Percentiles rank a stretch among this genome's conserved stretches.
phyloP scores from a whole-genome alignment of 164 flowering plant species.

The Warburgia ugandensis region DNA sequence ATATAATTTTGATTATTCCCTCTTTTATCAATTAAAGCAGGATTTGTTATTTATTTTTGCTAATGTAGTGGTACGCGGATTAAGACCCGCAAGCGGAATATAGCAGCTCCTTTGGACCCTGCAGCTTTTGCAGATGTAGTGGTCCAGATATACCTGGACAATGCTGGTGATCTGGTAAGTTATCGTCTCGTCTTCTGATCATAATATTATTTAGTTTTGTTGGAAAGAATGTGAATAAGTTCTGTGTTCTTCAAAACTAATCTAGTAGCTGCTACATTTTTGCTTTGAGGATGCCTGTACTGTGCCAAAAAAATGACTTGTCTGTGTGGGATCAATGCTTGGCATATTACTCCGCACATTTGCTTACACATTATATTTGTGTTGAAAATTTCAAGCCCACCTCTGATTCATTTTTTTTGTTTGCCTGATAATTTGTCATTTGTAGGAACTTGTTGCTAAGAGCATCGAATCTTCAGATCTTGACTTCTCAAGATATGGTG shows the following conservation, averaged over 20 bases:
- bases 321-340: too few relatives aligned
- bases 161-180: constrained; percentile 98
- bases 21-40: too few relatives aligned
- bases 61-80: constrained; percentile 95
- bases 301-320: too few relatives aligned
- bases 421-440: background rate
- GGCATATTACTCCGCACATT: too few relatives aligned
- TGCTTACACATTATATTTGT: too few relatives aligned
- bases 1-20: background rate
- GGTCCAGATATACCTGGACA: constrained; percentile 99
- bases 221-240: too few relatives aligned
- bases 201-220: too few relatives aligned
- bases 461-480: constrained; percentile 84
- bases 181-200: too few relatives aligned
- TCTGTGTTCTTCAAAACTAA: too few relatives aligned
- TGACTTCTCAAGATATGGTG: constrained; percentile 95
- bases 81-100: constrained; percentile 99
- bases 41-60: background rate
- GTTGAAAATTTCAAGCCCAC: too few relatives aligned
- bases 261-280: too few relatives aligned
- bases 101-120: constrained; percentile 99
- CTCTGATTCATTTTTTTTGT: background rate
- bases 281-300: too few relatives aligned
- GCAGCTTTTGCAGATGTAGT: constrained; percentile 99
- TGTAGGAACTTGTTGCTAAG: constrained; percentile 88